Evolutionary conservation across 129 eudicot species (phyloP).

Genomic region (sunflower (Helianthus annuus)): DNA sequence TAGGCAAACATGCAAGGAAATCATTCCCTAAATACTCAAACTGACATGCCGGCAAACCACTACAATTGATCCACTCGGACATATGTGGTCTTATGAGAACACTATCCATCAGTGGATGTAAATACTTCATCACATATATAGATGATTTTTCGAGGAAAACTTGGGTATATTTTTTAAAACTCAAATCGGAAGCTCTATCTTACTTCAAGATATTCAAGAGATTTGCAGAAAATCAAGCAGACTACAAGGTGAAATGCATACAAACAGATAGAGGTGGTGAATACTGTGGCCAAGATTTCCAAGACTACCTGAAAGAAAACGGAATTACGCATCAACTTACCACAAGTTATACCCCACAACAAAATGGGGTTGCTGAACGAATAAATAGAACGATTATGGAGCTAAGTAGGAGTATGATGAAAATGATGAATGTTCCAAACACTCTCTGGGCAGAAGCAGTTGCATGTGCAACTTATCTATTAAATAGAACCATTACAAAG

Average conservation of each 20-base stretch:
- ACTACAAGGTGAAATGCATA: too few species aligned
- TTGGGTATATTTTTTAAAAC: too few species aligned
- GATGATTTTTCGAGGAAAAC: too few species aligned
- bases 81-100: too few species aligned
- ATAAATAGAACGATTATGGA: neutral
- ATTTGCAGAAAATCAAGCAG: neutral
- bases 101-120: too few species aligned
- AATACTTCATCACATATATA: too few species aligned
- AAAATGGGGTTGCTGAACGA: neutral
- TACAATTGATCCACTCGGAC: neutral
- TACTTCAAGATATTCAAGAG: too few species aligned
- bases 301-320: neutral
- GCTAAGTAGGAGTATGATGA: too few species aligned
- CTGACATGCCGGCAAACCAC: neutral
- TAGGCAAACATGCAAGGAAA: neutral
- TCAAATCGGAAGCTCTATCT: too few species aligned
- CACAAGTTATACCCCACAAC: neutral
- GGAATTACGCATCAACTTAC: neutral
- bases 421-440: too few species aligned
- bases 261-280: too few species aligned
- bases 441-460: neutral
- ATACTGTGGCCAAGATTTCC: neutral
- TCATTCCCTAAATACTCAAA: neutral
- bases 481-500: neutral
- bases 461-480: neutral